phyloP scores from a whole-genome alignment of 176 grass and related monocot genomes.

The Cenchrus purpureus region DNA sequence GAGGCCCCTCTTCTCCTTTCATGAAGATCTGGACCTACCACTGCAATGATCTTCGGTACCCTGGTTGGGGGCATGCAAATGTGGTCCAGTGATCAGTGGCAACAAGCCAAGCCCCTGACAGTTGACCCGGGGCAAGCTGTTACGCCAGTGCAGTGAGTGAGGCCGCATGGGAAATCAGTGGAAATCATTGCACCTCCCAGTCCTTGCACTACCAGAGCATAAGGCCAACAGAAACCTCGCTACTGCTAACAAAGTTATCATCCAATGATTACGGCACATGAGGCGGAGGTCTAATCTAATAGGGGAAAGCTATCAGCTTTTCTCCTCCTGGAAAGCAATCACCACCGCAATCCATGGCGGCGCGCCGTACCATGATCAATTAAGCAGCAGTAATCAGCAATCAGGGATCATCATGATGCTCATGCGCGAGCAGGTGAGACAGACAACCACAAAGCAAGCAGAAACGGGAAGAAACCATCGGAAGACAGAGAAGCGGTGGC shows the following conservation, averaged over 20 bases:
- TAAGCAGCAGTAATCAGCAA: conserved; percentile 18
- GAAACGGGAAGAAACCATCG: conserved; percentile 16
- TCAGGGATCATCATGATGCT: neutral
- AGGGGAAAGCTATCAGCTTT: conserved; percentile 24
- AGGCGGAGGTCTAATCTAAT: conserved; percentile 44
- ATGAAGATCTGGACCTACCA: conserved; percentile 48
- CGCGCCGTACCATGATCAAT: conserved; percentile 26
- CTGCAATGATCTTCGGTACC: conserved; percentile 4
- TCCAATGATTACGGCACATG: conserved; percentile 50
- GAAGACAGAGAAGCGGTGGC: conserved; percentile 7
- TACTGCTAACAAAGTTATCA: conserved; percentile 38
- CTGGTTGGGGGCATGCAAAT: conserved; percentile 24
- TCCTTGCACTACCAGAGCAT: conserved; percentile 6
- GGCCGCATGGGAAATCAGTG: conserved; percentile 25
- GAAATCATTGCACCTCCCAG: conserved; percentile 4
- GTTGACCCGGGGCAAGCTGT: conserved; percentile 32
- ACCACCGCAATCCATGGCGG: conserved; percentile 38
- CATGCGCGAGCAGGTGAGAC: neutral
- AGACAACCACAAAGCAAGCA: conserved; percentile 26
- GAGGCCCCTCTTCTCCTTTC: conserved; percentile 10
- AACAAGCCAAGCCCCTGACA: conserved; percentile 18
- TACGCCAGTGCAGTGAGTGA: conserved; percentile 23
- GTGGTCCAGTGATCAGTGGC: conserved; percentile 40
- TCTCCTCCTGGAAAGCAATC: conserved; percentile 38
- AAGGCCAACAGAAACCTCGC: conserved; percentile 27